Base-by-base conservation (phyloP, 2,329 filamentous ascomycete species). In the Orbilia javanica region DNA sequence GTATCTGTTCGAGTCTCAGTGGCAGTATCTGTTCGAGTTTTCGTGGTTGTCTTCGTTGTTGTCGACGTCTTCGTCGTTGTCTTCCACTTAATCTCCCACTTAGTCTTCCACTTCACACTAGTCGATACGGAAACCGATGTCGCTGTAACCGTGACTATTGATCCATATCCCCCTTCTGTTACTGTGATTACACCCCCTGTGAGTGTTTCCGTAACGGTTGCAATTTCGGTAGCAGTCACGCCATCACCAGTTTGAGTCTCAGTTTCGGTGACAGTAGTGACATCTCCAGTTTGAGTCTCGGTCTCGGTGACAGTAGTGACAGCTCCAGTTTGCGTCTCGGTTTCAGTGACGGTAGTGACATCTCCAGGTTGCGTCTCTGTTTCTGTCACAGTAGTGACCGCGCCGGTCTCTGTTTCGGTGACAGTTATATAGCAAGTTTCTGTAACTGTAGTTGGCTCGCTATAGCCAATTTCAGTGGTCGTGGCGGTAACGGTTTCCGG, bases 11-110 rank as follows among this genome's bases (percentile, higher is more conserved):
- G 22, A 11, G 63, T 68, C 39, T 39, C 25, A 1, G 57, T 74
- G 25, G 20, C n/a, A 2, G 71, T 68, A 15, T 50, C 29, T n/a
- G 60, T 67, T 4, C 22, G 27, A 1, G 69, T 74, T 7, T 39
- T n/a, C 20, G 50, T 57, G n/a, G 42, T 29, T 5, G 71, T 75
- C 20, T 31, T 25, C 5, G 55, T 76, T 18, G 65, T n/a, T 1
- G 53, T 69, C 27, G 39, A n/a, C 4, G 29, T 53, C 34, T 76
- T 63, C 1, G 72, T 70, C n/a, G 27, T n/a, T 3, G 71, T 75
- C 50, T 74, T 66, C 55, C 20, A 48, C 53, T 63, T 5, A 4
- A 57, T 64, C 46, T 31, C 36, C 39, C 53, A 64, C 25, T 79
- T 57, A 1, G 63, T 57, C 29, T 39, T 57, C 52, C 52, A 57